Base-by-base conservation (phyloP, 495 filamentous ascomycete species). In the Alectoria sarmentosa region DNA sequence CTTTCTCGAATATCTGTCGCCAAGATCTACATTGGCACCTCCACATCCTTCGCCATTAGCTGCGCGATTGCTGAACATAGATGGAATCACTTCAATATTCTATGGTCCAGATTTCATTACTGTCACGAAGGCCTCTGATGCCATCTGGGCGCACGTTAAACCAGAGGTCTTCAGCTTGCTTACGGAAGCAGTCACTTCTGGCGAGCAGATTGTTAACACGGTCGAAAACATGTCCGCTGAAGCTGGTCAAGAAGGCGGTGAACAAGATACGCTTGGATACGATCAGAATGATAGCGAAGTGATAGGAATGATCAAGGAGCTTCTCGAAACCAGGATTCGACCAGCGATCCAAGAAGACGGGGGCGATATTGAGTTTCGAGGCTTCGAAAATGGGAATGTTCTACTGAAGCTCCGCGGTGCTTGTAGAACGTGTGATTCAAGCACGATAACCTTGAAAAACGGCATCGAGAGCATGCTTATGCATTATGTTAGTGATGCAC, bases 391-490 rank as follows among this genome's bases (percentile, higher is more conserved):
- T 67, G 94, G 94, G 0, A 82, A 88, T 60, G 94, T 98, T 19
- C 69, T 86, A 71, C 73, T 98, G 66, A 98, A 96, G 79, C 75
- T 98, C 66, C 82, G 92, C 17, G 94, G 94, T 46, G 94, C 94
- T 42, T 98, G 94, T 74, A 81, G 93, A 58, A 97, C 93, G 30
- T 98, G 94, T 74, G 94, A 98, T 70, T 93, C 89, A 46, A 96
- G 92, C 73, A 96, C 93, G 0, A 90, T 96, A 34, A 98, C 94
- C 34, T 74, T 98, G 68, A 92, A 91, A 79, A 97, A 94, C 73
- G 94, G 94, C 14, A 98, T 98, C 72, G 95, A 98, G 79, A 89
- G 88, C 54, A 96, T 97, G 92, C 75, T 97, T 71, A 96, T 96
- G 92, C 86, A 88, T 70, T 89, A 89, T 69, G 82, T 84, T 67